Conservation (phyloP, 2,329 filamentous ascomycete species). For the Claviceps fusiformis region DNA sequence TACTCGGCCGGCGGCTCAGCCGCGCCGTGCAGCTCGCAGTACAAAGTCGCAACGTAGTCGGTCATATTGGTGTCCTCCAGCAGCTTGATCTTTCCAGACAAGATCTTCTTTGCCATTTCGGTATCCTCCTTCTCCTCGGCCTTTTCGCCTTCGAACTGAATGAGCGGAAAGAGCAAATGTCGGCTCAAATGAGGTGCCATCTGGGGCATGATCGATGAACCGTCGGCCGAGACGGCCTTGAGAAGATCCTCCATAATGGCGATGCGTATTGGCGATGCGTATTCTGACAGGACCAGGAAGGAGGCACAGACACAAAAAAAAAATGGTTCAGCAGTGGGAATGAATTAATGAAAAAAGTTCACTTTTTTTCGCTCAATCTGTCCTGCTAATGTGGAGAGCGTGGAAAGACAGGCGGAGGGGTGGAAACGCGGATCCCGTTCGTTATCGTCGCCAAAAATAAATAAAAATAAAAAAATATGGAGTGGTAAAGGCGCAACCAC, state of each 20-base stretch:
- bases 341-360: neutral
- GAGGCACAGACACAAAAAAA: no score
- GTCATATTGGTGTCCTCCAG: constrained; percentile 98
- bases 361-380: neutral
- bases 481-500: constrained; percentile 5
- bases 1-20: constrained; percentile 73
- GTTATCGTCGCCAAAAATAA: neutral
- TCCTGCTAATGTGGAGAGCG: neutral
- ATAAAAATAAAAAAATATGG: neutral
- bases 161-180: constrained; percentile 89
- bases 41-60: constrained; percentile 86
- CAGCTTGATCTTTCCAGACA: constrained; percentile 80
- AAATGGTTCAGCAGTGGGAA: no score
- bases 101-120: constrained; percentile 52
- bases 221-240: constrained; percentile 44
- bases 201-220: constrained; percentile 75
- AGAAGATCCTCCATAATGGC: constrained; percentile 28
- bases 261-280: constrained; percentile 5
- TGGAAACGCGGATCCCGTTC: neutral
- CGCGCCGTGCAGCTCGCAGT: constrained; percentile 76
- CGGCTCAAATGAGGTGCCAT: constrained; percentile 87
- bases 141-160: constrained; percentile 78
- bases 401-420: neutral
- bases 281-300: neutral
- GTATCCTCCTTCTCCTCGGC: constrained; percentile 60